Evolutionary conservation across 2,329 filamentous ascomycete species (phyloP), one percentile per base, ranked within the genome.

Genomic region (Botryosphaeria agaves): DNA sequence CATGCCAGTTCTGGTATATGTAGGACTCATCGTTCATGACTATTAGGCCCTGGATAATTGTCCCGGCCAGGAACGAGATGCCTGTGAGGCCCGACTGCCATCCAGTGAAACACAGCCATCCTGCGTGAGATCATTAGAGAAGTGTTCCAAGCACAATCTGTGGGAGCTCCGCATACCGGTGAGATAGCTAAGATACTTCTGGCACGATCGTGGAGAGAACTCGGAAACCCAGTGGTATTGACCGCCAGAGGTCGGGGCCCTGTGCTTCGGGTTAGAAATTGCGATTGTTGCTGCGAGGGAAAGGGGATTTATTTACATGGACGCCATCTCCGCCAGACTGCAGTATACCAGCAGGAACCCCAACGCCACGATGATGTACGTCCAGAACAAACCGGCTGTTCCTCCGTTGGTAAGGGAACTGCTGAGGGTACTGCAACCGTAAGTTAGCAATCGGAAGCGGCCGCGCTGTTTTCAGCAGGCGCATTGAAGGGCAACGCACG

Each of bases 1-100:
- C 58, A 29, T 69, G 64, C 60, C 61, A 68, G 14, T 34, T 30
- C 28, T 38, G 28, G 9, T 32, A 33, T 1, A 30, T 19, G 18
- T 42, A 42, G 6, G 23, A 26, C 19, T 26, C 26, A 21, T 37
- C 31, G 32, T 41, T 40, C 12, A 42, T 30, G 11, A 35, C 36
- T 15, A 40, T 26, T 7, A 40, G 33, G 26, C 32, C 38, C 31
- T 41, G 39, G 11, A 41, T 38, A 17, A 34, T 36, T 3, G 34
- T 49, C 40, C 48, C 49, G 46, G 26, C 48, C 43, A 25, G 47
- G 34, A 27, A 47, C n/a, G 29, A 31, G 12, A 12, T 26, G 3
- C 29, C 20, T 14, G 35, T 29, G 6, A 28, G 17, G 12, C 36
- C 36, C 14, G 32, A 32, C 18, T 37, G 36, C 36, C 36, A 38